These are phyloP conservation scores for Pinus albicaulis DNA, from an alignment of 75 land plant genomes.

Conservation along the genomic window DNA sequence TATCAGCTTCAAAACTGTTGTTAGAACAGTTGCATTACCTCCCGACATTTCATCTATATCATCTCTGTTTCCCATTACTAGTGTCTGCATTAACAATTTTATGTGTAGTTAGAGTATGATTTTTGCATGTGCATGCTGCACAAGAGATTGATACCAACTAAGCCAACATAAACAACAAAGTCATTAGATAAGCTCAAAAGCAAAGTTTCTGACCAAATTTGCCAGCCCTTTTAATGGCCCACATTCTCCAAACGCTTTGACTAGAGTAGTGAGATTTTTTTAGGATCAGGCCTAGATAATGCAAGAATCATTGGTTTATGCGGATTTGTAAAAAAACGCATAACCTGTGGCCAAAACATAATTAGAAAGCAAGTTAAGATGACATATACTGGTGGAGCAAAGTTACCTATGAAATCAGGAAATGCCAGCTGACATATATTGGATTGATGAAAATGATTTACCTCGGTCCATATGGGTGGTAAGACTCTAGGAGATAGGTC, in stretches of 20 bases:
- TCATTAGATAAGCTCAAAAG: background rate
- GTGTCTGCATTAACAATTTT: conserved; percentile 36
- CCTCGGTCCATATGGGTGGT: conserved; percentile 88
- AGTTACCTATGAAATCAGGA: background rate
- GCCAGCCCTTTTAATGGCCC: conserved; percentile 75
- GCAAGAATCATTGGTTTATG: conserved; percentile 94
- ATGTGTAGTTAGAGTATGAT: background rate
- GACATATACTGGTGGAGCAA: background rate
- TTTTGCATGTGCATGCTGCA: background rate
- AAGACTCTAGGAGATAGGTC: conserved; percentile 65
- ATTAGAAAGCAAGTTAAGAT: background rate
- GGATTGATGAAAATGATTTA: conserved; percentile 14
- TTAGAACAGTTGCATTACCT: conserved; percentile 70
- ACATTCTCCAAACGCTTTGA: conserved; percentile 88
- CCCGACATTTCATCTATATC: conserved; percentile 80
- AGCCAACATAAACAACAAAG: background rate
- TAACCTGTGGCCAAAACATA: conserved; percentile 42
- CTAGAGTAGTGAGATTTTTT: conserved; percentile 81
- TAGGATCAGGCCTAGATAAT: conserved; percentile 85
- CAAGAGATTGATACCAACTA: background rate
- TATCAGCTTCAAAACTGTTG: conserved; percentile 71
- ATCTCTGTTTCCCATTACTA: conserved; percentile 84
- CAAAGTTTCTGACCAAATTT: conserved; percentile 54
- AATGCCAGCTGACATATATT: background rate
- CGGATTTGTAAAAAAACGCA: conserved; percentile 82